These are phyloP conservation scores for Phycomyces blakesleeanus DNA, from an alignment of 192 early-diverging fungal genomes.

Conservation along the genomic window DNA sequence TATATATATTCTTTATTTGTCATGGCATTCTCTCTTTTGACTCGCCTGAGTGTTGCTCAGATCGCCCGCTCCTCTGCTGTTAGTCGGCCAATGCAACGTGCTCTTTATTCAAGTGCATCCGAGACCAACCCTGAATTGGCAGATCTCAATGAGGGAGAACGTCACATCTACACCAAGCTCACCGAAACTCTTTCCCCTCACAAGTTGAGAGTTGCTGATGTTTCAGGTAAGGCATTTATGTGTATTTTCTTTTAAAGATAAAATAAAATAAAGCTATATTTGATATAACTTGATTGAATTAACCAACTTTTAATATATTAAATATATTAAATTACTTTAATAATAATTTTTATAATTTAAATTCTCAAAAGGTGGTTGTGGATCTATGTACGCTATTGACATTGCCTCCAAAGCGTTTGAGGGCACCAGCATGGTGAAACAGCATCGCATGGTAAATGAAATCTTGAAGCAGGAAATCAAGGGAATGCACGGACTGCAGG, in stretches of 20 bases:
- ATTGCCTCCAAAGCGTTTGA: slow-evolving; percentile 78
- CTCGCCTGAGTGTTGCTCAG: neutral
- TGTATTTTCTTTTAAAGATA: too few species aligned
- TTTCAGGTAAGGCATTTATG: slow-evolving; percentile 59
- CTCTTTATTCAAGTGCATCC: slow-evolving; percentile 6
- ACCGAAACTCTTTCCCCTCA: slow-evolving; percentile 61
- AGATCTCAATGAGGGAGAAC: slow-evolving; percentile 59
- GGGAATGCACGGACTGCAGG: slow-evolving; percentile 84
- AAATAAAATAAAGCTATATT: too few species aligned
- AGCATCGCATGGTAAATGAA: slow-evolving; percentile 87
- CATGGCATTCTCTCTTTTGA: too few species aligned
- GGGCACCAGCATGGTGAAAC: slow-evolving; percentile 74
- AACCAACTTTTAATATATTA: too few species aligned
- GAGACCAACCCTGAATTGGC: neutral
- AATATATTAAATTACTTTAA: too few species aligned
- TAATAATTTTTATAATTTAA: too few species aligned
- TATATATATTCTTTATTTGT: too few species aligned
- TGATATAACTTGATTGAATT: neutral
- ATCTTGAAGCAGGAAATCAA: slow-evolving; percentile 88
- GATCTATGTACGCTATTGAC: slow-evolving; percentile 94
- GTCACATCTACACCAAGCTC: slow-evolving; percentile 74
- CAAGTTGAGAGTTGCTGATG: slow-evolving; percentile 72
- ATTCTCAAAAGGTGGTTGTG: slow-evolving; percentile 94
- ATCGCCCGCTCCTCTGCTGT: neutral
- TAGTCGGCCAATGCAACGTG: neutral